Conservation (phyloP, 31 red algal species). For the Pterothamnion heteromorphum region DNA sequence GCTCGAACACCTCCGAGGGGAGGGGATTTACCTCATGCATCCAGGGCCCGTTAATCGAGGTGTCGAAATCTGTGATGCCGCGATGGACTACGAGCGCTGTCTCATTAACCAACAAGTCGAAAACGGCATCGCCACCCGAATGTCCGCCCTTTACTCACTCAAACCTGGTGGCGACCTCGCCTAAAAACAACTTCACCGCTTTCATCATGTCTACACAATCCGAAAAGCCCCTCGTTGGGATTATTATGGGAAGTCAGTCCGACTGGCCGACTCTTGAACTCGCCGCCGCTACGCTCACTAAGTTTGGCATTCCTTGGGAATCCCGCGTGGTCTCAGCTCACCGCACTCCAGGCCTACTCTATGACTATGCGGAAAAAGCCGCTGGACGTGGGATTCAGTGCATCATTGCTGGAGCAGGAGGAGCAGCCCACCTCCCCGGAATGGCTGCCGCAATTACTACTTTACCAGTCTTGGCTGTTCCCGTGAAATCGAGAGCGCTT, state of each 20-base stretch:
- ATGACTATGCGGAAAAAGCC: not conserved
- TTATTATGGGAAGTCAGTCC: slow-evolving; percentile 11
- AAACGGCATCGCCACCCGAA: slow-evolving; percentile 24
- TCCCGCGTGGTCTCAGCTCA: not conserved
- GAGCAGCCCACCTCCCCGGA: slow-evolving; percentile 3
- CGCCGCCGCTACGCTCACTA: not conserved
- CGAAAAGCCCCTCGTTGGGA: not conserved
- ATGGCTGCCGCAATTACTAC: not conserved
- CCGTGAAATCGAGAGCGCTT: not conserved
- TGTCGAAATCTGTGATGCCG: not conserved
- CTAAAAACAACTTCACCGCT: no score
- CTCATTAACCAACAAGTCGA: slow-evolving; percentile 33
- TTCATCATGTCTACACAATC: no score
- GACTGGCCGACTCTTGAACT: not conserved
- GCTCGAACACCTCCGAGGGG: not conserved
- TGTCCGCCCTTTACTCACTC: not conserved
- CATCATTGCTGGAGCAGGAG: slow-evolving; percentile 21
- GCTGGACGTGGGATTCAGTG: not conserved
- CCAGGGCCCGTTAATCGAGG: slow-evolving; percentile 31
- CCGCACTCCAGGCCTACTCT: not conserved
- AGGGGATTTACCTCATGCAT: not conserved
- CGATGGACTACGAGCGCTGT: not conserved
- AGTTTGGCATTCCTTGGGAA: not conserved
- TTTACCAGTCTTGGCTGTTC: not conserved
- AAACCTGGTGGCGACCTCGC: no score